phyloP scores from a whole-genome alignment of 805 yeast species.

The Metschnikowia lunata region DNA sequence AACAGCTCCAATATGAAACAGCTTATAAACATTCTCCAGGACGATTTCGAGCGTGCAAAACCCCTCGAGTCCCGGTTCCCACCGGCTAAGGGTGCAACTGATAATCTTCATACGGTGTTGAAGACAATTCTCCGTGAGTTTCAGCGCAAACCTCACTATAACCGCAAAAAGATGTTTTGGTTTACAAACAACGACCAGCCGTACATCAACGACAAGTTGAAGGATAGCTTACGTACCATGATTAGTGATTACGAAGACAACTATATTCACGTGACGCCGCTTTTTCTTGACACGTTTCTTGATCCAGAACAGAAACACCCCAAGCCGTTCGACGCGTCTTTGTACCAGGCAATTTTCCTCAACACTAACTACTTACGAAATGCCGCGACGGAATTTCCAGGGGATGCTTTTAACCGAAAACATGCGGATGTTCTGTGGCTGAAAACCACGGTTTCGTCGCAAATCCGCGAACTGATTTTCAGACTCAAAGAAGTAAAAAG shows the following conservation, averaged over 20 bases:
- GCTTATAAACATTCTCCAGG: constrained; percentile 48
- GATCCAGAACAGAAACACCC: constrained; percentile 12
- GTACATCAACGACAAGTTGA: constrained; percentile 38
- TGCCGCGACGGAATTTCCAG: constrained; percentile 2
- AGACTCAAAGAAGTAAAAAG: constrained; percentile 60
- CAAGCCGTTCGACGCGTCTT: constrained; percentile 31
- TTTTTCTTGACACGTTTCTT: constrained; percentile 40
- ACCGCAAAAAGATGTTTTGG: constrained; percentile 57
- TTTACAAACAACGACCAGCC: constrained; percentile 79
- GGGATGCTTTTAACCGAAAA: constrained; percentile 11
- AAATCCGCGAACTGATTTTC: constrained; percentile 46
- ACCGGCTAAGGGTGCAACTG: constrained; percentile 16
- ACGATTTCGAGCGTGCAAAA: constrained; percentile 23
- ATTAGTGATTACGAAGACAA: constrained; percentile 57
- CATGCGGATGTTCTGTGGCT: constrained; percentile 3
- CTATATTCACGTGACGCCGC: constrained; percentile 55
- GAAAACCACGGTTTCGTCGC: constrained; percentile 14
- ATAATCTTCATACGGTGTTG: constrained; percentile 39
- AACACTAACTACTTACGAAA: constrained; percentile 39
- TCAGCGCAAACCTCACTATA: constrained; percentile 40
- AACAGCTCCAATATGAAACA: constrained; percentile 55
- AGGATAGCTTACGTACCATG: constrained; percentile 49
- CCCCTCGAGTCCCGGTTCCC: constrained; percentile 13
- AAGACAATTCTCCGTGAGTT: constrained; percentile 55
- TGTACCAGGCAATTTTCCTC: constrained; percentile 55